phyloP scores from a whole-genome alignment of 2,329 filamentous ascomycete genomes.

The Penicillium sp. region DNA sequence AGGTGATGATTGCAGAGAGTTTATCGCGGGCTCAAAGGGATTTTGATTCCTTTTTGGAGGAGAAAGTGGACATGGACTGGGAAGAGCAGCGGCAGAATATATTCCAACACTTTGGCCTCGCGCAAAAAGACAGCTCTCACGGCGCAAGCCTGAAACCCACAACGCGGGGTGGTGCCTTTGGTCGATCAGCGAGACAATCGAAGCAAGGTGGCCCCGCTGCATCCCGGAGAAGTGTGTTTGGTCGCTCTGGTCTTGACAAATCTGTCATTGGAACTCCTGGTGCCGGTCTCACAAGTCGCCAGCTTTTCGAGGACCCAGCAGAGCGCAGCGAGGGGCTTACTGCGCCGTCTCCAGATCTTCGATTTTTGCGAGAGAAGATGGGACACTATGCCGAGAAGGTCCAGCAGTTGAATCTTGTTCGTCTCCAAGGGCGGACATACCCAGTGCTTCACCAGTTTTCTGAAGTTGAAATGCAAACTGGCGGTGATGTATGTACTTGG shows the following conservation, averaged over 20 bases:
- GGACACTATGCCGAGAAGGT: slow-evolving; percentile 77
- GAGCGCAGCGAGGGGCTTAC: slow-evolving; percentile 54
- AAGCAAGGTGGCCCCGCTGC: slow-evolving; percentile 45
- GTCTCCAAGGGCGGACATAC: slow-evolving; percentile 66
- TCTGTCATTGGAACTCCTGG: slow-evolving; percentile 85
- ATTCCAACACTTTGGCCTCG: slow-evolving; percentile 93
- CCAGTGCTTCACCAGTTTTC: slow-evolving; percentile 76
- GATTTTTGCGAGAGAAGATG: slow-evolving; percentile 81
- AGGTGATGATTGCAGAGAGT: slow-evolving; percentile 90
- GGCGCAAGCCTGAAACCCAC: slow-evolving; percentile 45
- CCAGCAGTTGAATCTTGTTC: slow-evolving; percentile 72
- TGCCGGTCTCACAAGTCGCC: slow-evolving; percentile 58
- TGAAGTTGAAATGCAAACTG: slow-evolving; percentile 68
- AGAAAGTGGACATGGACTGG: slow-evolving; percentile 95
- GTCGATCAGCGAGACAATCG: slow-evolving; percentile 42
- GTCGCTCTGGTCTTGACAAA: slow-evolving; percentile 70
- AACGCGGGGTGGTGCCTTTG: slow-evolving; percentile 49
- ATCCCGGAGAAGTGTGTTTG: slow-evolving; percentile 60
- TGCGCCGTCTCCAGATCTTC: slow-evolving; percentile 65
- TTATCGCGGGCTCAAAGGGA: slow-evolving; percentile 84
- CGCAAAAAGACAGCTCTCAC: slow-evolving; percentile 47
- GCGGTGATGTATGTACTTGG: slow-evolving; percentile 58
- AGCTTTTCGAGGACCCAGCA: slow-evolving; percentile 70
- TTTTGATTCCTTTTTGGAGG: slow-evolving; percentile 91
- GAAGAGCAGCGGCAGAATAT: slow-evolving; percentile 89